Percentiles rank a stretch among this genome's conserved stretches.
These are phyloP conservation scores for Colletotrichum eleusines DNA, from an alignment of 2,329 filamentous ascomycete species.

Conservation along the genomic window DNA sequence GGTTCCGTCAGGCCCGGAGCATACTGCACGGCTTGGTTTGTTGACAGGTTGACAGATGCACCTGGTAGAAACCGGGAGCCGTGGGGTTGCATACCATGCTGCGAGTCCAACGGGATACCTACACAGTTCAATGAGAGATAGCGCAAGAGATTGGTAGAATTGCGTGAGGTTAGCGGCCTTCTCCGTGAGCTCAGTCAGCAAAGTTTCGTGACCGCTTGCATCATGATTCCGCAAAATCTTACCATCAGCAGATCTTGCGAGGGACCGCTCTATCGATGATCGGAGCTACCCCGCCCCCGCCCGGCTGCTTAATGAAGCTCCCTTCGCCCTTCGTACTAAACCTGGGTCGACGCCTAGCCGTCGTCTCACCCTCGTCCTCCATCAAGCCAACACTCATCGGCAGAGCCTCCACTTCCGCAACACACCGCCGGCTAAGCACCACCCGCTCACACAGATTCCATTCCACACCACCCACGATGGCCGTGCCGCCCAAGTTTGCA, in stretches of 20 bases:
- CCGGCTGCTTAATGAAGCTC: conserved; percentile 38
- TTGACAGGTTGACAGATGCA: conserved; percentile 6
- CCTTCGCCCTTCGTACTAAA: conserved; percentile 30
- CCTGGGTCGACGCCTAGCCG: conserved; percentile 21
- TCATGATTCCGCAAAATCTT: conserved; percentile 32
- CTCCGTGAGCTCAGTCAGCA: conserved; percentile 26
- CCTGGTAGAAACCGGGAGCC: not conserved
- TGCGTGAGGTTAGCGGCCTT: conserved; percentile 15
- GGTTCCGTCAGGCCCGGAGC: conserved; percentile 15
- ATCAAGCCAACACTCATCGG: not conserved
- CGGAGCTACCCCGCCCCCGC: conserved; percentile 30
- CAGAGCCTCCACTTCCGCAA: not conserved
- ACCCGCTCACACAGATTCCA: not conserved
- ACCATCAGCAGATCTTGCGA: not conserved
- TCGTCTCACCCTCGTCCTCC: not conserved
- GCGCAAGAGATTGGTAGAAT: not conserved
- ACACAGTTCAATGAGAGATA: not conserved
- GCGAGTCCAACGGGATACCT: not conserved
- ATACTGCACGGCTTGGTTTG: not conserved
- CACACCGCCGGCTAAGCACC: conserved; percentile 1
- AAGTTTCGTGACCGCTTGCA: conserved; percentile 29
- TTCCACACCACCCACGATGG: conserved; percentile 64
- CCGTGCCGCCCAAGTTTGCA: conserved; percentile 81
- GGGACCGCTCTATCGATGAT: conserved; percentile 2
- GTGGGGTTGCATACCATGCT: conserved; percentile 17